Base-by-base conservation (phyloP, 2,329 filamentous ascomycete species). In the Amauroascus verrucosus region DNA sequence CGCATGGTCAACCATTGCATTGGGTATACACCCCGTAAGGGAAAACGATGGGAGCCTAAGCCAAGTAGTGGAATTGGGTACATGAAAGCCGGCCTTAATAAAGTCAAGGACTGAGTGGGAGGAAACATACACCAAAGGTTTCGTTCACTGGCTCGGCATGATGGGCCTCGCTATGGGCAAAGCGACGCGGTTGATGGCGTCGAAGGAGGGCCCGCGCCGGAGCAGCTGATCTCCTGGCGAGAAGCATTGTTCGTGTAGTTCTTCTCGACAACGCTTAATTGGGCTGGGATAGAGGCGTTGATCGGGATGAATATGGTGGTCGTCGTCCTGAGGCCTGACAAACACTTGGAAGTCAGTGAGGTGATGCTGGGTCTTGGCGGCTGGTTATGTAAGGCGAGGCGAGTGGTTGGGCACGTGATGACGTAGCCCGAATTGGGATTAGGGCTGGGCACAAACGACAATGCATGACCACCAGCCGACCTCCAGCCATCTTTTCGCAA, bases 131-230 rank as follows among this genome's bases (percentile, higher is more conserved):
- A 54, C 72, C 71, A 58, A 73, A 67, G 60, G 66, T 61, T 62
- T 75, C 72, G 54, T 70, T 73, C 56, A 73, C 72, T 48, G 72
- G 70, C 52, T 68, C 69, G 51, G 65, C 63, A 60, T 71, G 68
- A 58, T 63, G 61, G 59, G 65, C 57, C 37, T 60, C 59, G 32
- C 60, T 58, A 52, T 63, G 65, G 60, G 67, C 68, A 59, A 67
- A 72, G 60, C 72, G 70, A 56, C 70, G 70, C 51, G 70, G 68
- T 56, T 67, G 70, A 60, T 71, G 70, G 55, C 65, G 65, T 55
- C 66, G 68, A 65, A 72, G 64, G 60, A 68, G 52, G 51, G 64
- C 62, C 61, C 67, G 65, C 60, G 63, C 60, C 52, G 66, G 66
- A 58, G 63, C 64, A 56, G 64, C 65, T 56, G 67, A 70, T 63